A percentile compares a stretch with the other conserved stretches of the same genome.
Conservation (phyloP, 2,329 filamentous ascomycete species). For the Aphanocladium album region DNA sequence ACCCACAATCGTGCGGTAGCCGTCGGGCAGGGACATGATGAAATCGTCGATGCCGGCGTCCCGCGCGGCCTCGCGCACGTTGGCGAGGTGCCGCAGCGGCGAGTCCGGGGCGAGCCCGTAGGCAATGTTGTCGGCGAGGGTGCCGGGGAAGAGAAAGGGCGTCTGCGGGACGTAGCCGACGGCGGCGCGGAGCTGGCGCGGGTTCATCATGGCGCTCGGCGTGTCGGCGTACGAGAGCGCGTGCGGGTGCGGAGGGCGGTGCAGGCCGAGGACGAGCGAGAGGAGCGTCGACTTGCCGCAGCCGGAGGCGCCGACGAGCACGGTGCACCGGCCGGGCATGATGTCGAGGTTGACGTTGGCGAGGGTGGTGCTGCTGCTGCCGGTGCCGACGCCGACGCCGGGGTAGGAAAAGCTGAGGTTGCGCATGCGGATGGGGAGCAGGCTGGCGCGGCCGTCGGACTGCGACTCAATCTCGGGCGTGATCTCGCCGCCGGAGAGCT, state of each 20-base stretch:
- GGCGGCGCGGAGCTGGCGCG: constrained; percentile 51
- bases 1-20: constrained; percentile 62
- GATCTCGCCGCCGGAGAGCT: constrained; percentile 42
- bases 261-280: constrained; percentile 68
- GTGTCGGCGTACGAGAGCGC: constrained; percentile 54
- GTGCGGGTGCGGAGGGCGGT: constrained; percentile 37
- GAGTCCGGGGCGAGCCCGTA: constrained; percentile 65
- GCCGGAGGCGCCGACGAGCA: constrained; percentile 78
- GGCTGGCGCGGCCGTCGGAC: constrained; percentile 10
- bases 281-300: constrained; percentile 88
- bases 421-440: constrained; percentile 41
- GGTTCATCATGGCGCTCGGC: constrained; percentile 55
- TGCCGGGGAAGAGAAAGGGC: constrained; percentile 72
- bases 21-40: constrained; percentile 60
- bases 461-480: constrained; percentile 16
- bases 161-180: constrained; percentile 66
- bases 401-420: constrained; percentile 70
- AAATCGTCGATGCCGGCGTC: constrained; percentile 70
- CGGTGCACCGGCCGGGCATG: constrained; percentile 58
- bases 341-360: constrained; percentile 62
- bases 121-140: constrained; percentile 73
- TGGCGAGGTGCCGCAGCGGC: constrained; percentile 38
- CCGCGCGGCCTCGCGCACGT: constrained; percentile 48
- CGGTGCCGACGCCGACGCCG: rapidly evolving
- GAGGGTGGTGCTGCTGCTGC: constrained; percentile 52